Conservation (phyloP, 352 stramenopile genomes). For the Globisporangium okanoganense region DNA sequence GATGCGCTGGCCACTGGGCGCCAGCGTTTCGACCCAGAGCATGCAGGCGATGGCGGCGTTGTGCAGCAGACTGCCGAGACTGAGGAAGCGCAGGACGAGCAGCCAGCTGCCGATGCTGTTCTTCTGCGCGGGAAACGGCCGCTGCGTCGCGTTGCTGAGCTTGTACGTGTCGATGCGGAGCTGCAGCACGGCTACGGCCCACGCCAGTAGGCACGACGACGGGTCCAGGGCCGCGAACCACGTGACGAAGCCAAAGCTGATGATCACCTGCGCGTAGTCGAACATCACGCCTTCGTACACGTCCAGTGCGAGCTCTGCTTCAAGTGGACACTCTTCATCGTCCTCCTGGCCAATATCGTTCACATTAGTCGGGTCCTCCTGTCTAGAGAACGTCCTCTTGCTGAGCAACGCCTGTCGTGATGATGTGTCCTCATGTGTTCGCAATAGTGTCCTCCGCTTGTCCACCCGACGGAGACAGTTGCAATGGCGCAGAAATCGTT, state of each 20-base stretch:
- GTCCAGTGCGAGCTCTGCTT: constrained; percentile 37
- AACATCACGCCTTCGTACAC: constrained; percentile 70
- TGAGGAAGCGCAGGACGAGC: constrained; percentile 50
- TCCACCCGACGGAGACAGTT: background rate
- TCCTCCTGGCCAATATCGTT: constrained; percentile 3
- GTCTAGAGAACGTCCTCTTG: background rate
- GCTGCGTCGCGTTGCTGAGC: constrained; percentile 55
- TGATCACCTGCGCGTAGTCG: constrained; percentile 70
- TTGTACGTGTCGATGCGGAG: constrained; percentile 63
- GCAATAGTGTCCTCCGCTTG: background rate
- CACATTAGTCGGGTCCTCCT: background rate
- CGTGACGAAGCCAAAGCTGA: constrained; percentile 56
- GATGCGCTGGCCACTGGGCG: constrained; percentile 5
- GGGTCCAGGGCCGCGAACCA: constrained; percentile 62
- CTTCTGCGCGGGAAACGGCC: constrained; percentile 46
- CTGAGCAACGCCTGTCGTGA: constrained; percentile 9
- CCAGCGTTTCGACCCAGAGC: constrained; percentile 21
- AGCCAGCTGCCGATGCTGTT: constrained; percentile 61
- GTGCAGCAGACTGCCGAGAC: constrained; percentile 43
- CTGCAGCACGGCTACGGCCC: constrained; percentile 50
- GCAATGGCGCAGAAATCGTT: background rate
- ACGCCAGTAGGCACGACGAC: constrained; percentile 33
- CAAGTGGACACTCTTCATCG: constrained; percentile 15
- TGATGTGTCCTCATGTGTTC: background rate
- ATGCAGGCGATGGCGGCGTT: constrained; percentile 37